Evolutionary conservation across 306 rosid genomes (phyloP).

Genomic region (Alnus rubra): DNA sequence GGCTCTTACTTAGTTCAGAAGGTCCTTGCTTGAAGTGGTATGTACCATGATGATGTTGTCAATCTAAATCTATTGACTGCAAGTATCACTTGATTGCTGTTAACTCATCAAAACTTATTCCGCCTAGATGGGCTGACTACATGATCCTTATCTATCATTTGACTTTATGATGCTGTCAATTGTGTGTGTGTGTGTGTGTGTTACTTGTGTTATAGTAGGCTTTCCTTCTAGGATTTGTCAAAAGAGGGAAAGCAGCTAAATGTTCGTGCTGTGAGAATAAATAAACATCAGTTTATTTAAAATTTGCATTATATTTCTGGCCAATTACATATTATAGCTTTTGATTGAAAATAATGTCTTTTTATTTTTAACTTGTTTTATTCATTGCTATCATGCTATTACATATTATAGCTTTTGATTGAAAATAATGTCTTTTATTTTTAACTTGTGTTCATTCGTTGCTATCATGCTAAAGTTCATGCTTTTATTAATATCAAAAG

Average conservation of each 20-base stretch:
- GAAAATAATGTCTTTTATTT: neutral
- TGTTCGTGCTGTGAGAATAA: slow-evolving; percentile 15
- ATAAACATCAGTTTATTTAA: neutral
- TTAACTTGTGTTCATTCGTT: neutral
- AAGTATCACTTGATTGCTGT: neutral
- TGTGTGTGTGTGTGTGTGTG: neutral
- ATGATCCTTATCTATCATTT: neutral
- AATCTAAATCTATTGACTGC: slow-evolving; percentile 1
- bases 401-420: neutral
- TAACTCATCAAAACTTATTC: neutral
- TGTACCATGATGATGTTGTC: neutral
- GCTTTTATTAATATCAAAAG: slow-evolving; percentile 23
- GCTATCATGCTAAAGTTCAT: neutral
- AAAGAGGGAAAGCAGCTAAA: slow-evolving; percentile 3
- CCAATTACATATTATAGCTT: neutral
- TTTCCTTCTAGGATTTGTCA: slow-evolving; percentile 19
- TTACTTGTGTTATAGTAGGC: neutral
- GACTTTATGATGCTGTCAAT: neutral
- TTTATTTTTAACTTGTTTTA: neutral
- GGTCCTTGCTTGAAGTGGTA: neutral
- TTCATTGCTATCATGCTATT: neutral
- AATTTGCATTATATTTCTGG: neutral
- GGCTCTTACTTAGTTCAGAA: neutral
- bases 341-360: neutral
- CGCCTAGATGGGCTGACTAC: neutral